phyloP scores from a whole-genome alignment of 2,329 filamentous ascomycete genomes.

The Aspergillus sp. region DNA sequence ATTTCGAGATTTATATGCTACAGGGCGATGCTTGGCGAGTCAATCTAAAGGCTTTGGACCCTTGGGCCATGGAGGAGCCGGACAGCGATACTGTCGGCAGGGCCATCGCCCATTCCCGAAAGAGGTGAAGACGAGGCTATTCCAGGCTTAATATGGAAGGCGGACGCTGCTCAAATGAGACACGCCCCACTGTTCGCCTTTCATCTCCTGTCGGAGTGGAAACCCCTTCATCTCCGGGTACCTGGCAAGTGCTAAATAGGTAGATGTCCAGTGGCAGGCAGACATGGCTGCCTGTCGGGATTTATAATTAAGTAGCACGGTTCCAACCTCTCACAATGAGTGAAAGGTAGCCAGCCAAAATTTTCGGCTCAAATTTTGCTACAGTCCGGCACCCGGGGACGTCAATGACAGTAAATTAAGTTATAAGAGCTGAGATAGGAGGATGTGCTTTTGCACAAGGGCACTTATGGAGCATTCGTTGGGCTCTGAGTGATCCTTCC shows the following conservation, averaged over 20 bases:
- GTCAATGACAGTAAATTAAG: too few relatives aligned
- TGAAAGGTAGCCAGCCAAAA: too few relatives aligned
- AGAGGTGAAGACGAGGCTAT: neutral
- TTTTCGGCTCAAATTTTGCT: too few relatives aligned
- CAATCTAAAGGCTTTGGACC: neutral
- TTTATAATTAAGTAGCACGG: too few relatives aligned
- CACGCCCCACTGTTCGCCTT: neutral
- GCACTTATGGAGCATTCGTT: too few relatives aligned
- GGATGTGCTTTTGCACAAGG: too few relatives aligned
- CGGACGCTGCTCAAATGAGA: neutral
- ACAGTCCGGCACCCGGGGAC: too few relatives aligned
- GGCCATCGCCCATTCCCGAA: neutral
- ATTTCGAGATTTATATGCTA: neutral
- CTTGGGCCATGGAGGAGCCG: neutral
- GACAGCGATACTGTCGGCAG: too few relatives aligned
- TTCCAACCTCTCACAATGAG: too few relatives aligned
- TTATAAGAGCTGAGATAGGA: too few relatives aligned
- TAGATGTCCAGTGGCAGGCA: neutral
- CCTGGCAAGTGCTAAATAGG: neutral
- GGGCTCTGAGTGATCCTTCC: too few relatives aligned
- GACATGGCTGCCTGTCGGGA: neutral
- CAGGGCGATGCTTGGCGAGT: neutral
- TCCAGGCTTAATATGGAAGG: neutral
- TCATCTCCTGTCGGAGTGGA: too few relatives aligned
- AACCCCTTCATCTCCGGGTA: neutral